phyloP scores from a whole-genome alignment of 106 monocot genomes.

The Iris macrosiphon region DNA sequence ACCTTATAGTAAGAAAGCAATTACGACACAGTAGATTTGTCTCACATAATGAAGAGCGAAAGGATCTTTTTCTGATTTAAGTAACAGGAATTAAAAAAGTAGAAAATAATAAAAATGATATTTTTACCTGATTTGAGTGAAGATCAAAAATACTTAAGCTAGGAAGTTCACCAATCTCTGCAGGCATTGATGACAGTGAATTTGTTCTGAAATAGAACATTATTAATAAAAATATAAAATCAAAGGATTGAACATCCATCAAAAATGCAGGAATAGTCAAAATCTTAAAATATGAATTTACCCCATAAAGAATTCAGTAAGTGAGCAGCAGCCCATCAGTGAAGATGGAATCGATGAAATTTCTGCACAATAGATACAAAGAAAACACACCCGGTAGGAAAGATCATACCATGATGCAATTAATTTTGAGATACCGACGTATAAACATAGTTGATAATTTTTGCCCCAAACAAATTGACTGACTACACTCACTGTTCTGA shows the following conservation, averaged over 20 bases:
- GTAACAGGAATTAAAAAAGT: not conserved
- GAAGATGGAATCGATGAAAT: conserved; percentile 76
- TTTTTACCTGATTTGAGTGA: conserved; percentile 84
- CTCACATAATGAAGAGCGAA: not conserved
- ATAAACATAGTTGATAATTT: too few relatives aligned
- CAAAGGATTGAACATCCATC: not conserved
- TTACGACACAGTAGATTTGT: not conserved
- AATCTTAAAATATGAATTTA: conserved; percentile 24
- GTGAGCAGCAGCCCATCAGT: conserved; percentile 68
- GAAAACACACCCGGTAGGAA: conserved; percentile 1
- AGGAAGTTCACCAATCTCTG: conserved; percentile 76
- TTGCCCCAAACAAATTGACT: too few relatives aligned
- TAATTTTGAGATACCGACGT: too few relatives aligned
- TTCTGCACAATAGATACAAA: conserved; percentile 27
- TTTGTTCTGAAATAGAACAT: conserved; percentile 55
- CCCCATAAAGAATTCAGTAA: conserved; percentile 94
- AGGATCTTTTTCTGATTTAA: not conserved
- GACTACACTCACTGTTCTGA: conserved; percentile 81
- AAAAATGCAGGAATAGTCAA: not conserved
- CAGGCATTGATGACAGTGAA: conserved; percentile 56
- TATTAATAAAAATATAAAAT: conserved; percentile 3
- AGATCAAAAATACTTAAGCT: conserved; percentile 79
- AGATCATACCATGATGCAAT: not conserved
- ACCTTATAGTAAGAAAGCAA: not conserved
- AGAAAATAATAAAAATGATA: conserved; percentile 1